Conservation (phyloP, 108 stramenopile species). For the Parmales sp. region DNA sequence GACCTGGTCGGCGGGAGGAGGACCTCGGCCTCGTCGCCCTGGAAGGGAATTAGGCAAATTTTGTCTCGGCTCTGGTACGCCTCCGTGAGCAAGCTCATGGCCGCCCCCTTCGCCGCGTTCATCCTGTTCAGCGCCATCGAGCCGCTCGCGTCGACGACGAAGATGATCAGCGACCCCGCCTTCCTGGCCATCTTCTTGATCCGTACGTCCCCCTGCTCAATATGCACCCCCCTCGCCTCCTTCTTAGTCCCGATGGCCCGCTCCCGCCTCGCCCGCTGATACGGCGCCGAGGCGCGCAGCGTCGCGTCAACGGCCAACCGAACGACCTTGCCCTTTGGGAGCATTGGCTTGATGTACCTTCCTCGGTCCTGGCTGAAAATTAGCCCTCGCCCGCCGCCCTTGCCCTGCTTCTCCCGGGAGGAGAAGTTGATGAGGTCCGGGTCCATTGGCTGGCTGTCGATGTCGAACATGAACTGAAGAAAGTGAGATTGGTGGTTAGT, state of each 20-base stretch:
- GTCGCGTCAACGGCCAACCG: conserved; percentile 83
- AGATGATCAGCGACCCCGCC: conserved; percentile 91
- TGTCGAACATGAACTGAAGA: conserved; percentile 97
- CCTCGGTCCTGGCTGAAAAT: conserved; percentile 94
- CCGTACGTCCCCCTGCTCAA: conserved; percentile 77
- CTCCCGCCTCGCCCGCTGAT: conserved; percentile 72
- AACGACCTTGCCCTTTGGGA: conserved; percentile 87
- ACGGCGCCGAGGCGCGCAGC: conserved; percentile 84
- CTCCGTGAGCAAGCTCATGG: conserved; percentile 82
- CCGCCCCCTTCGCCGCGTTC: conserved; percentile 96
- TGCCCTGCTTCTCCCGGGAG: conserved; percentile 62
- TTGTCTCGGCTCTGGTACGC: conserved; percentile 94
- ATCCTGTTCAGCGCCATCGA: conserved; percentile 96
- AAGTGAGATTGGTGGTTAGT: no score
- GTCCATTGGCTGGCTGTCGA: conserved; percentile 87
- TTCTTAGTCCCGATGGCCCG: conserved; percentile 63
- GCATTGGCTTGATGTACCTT: conserved; percentile 92
- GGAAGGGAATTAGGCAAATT: conserved; percentile 90
- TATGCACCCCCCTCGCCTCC: conserved; percentile 70
- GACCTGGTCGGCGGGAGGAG: conserved; percentile 89
- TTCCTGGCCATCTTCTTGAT: conserved; percentile 93
- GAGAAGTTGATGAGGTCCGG: conserved; percentile 84
- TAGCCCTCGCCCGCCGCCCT: conserved; percentile 86
- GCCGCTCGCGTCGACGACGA: conserved; percentile 88
- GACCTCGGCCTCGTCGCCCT: conserved; percentile 86